phyloP scores from a whole-genome alignment of 371 early-diverging fungal species.

The Actinomortierella wolfii region DNA sequence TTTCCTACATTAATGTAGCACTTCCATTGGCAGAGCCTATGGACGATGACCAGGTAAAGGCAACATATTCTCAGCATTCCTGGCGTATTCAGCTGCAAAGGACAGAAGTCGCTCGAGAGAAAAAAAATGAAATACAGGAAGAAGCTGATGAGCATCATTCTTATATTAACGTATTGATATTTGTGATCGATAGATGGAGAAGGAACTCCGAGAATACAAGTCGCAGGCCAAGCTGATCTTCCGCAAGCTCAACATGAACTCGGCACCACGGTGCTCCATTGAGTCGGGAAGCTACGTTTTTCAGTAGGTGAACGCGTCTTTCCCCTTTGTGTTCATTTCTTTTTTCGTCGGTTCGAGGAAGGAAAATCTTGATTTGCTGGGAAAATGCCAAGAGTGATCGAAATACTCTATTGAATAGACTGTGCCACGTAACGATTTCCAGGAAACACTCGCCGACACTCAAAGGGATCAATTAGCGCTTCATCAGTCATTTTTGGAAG shows the following conservation, averaged over 20 bases:
- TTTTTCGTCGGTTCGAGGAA: background rate
- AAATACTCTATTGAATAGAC: background rate
- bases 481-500: too few species aligned
- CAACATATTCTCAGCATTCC: too few species aligned
- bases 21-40: conserved; percentile 95
- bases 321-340: background rate
- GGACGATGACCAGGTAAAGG: conserved; percentile 93
- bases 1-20: conserved; percentile 36
- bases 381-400: background rate
- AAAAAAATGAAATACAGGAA: background rate
- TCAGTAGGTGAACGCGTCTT: conserved; percentile 81
- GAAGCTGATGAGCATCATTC: background rate
- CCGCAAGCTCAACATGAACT: conserved; percentile 80
- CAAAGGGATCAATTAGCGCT: too few species aligned
- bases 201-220: conserved; percentile 90
- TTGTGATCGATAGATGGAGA: conserved; percentile 56
- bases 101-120: background rate
- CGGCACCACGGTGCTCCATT: conserved; percentile 94
- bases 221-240: conserved; percentile 92
- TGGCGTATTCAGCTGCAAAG: background rate
- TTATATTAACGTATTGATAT: background rate
- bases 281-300: conserved; percentile 88
- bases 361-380: too few species aligned
- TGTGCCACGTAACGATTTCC: background rate
- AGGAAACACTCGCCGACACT: too few species aligned